Percentiles rank a stretch among this genome's conserved stretches.
These are phyloP conservation scores for Clavispora carvajalis DNA, from an alignment of 805 yeast genomes.

Conservation along the genomic window DNA sequence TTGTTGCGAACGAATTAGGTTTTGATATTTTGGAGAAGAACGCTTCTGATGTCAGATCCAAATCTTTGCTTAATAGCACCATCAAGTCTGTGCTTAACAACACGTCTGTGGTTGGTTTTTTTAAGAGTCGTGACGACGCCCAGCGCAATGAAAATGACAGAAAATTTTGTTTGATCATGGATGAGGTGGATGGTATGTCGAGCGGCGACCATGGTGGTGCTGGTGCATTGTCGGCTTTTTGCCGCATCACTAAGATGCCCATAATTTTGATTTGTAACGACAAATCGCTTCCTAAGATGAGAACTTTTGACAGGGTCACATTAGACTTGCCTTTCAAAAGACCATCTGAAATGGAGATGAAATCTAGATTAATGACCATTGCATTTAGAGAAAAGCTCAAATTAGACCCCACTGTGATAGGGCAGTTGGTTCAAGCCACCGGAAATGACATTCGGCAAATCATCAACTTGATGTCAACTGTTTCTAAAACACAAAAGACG, in stretches of 20 bases:
- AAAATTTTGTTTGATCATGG: slow-evolving; percentile 85
- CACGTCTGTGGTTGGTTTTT: slow-evolving; percentile 77
- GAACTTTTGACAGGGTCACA: slow-evolving; percentile 84
- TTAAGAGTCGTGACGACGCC: slow-evolving; percentile 37
- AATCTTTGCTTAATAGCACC: slow-evolving; percentile 62
- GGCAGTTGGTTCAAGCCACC: slow-evolving; percentile 78
- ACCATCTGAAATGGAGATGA: slow-evolving; percentile 78
- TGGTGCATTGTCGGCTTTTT: slow-evolving; percentile 84
- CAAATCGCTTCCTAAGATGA: slow-evolving; percentile 86
- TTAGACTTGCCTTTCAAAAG: slow-evolving; percentile 80
- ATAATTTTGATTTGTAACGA: slow-evolving; percentile 93
- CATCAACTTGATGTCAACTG: slow-evolving; percentile 82
- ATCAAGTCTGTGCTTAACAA: slow-evolving; percentile 71
- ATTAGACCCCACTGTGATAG: slow-evolving; percentile 74
- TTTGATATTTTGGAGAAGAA: slow-evolving; percentile 73
- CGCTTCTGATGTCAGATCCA: slow-evolving; percentile 88
- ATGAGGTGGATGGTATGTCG: slow-evolving; percentile 99
- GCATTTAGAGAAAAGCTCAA: slow-evolving; percentile 80
- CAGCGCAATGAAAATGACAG: slow-evolving; percentile 35
- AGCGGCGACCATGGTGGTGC: slow-evolving; percentile 99
- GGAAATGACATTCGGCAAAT: slow-evolving; percentile 92
- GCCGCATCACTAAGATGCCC: slow-evolving; percentile 82
- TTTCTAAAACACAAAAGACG: slow-evolving; percentile 62
- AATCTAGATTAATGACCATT: slow-evolving; percentile 82
- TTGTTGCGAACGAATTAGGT: slow-evolving; percentile 64